Conservation (phyloP, 148 eudicot species). For the Chenopodium berlandieri region DNA sequence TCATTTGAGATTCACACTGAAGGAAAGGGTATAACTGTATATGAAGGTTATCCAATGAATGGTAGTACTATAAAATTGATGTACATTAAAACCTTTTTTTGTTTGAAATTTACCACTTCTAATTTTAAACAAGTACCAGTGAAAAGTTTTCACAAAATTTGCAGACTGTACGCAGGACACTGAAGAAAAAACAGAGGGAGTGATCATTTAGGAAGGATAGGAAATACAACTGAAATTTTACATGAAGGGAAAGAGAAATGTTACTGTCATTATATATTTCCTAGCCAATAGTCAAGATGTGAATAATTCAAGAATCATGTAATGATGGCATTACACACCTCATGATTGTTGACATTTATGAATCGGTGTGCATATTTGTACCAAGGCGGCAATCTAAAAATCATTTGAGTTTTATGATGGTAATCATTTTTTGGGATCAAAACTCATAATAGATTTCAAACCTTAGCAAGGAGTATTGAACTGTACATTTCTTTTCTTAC, state of each 20-base stretch:
- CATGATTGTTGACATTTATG: background rate
- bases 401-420: background rate
- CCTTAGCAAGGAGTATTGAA: background rate
- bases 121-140: too few species aligned
- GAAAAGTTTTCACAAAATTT: too few species aligned
- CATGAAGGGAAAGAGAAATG: background rate
- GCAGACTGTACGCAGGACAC: too few species aligned
- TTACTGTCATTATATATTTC: background rate
- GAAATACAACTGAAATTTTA: background rate
- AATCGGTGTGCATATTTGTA: background rate
- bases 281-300: background rate
- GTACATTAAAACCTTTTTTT: too few species aligned
- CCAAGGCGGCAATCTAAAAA: background rate
- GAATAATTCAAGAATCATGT: background rate
- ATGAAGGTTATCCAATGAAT: too few species aligned
- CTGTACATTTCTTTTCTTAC: background rate
- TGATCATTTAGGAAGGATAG: too few species aligned
- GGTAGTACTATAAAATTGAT: too few species aligned
- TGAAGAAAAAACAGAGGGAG: too few species aligned
- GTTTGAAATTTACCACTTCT: too few species aligned
- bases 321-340: background rate
- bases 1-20: too few species aligned
- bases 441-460: background rate
- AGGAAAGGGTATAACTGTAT: too few species aligned
- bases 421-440: background rate